Evolutionary conservation across 2,329 filamentous ascomycete genomes (phyloP).

Genomic region (Cladorrhinum sp.): DNA sequence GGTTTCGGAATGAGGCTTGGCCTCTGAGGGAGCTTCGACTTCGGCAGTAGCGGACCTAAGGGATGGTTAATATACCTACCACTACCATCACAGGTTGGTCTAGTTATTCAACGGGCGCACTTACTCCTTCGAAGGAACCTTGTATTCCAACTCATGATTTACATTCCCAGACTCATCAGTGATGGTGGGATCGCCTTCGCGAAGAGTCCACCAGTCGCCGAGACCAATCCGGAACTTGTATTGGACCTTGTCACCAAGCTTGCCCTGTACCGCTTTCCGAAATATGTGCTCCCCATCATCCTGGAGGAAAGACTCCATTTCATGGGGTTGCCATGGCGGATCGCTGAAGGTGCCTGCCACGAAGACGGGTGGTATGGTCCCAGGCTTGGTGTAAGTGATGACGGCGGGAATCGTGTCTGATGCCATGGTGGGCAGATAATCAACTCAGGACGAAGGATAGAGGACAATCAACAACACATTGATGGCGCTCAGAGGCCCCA

Average conservation of each 20-base stretch:
- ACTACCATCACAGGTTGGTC: neutral
- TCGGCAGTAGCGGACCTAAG: neutral
- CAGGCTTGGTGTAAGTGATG: slow-evolving; percentile 60
- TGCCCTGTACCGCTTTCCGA: slow-evolving; percentile 51
- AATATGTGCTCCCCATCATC: slow-evolving; percentile 57
- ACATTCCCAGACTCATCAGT: slow-evolving; percentile 46
- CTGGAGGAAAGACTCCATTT: slow-evolving; percentile 58
- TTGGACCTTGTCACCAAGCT: slow-evolving; percentile 59
- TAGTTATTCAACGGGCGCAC: neutral
- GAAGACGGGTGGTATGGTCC: slow-evolving; percentile 64
- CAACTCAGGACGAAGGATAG: neutral
- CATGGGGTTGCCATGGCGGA: slow-evolving; percentile 63
- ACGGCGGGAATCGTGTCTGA: slow-evolving; percentile 44
- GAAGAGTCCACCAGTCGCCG: slow-evolving; percentile 67
- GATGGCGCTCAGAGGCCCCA: neutral
- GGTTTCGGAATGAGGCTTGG: neutral
- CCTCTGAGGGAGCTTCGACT: neutral
- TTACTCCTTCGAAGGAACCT: slow-evolving; percentile 7
- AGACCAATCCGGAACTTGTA: slow-evolving; percentile 72
- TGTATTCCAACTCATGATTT: slow-evolving; percentile 43
- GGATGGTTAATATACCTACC: neutral
- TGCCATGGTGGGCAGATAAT: slow-evolving; percentile 32
- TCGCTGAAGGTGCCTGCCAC: slow-evolving; percentile 67
- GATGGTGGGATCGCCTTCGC: slow-evolving; percentile 56
- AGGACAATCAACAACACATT: neutral